Evolutionary conservation across 2,329 filamentous ascomycete genomes (phyloP), one percentile per base, ranked within the genome.

Genomic region (Pestalotiopsis sp.): DNA sequence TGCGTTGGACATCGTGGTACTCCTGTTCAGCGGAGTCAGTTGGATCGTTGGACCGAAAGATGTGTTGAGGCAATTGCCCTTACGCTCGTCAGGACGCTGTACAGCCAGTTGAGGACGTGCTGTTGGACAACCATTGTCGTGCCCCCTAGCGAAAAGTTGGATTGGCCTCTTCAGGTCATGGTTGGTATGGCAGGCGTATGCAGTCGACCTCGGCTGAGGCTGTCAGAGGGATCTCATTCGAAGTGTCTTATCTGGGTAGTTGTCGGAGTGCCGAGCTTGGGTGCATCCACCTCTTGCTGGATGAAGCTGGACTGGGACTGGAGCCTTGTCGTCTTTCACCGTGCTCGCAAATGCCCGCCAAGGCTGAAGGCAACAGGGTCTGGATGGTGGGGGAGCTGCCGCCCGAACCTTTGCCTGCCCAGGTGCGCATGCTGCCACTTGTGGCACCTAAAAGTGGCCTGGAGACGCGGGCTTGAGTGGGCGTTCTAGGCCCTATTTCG

Each of bases 31-130:
- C 39, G 35, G 35, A 56, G 67, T 39, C 26, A 66, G 56, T 52
- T 69, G 22, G 65, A 67, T 68, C 35, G 11, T n/a, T 58, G n/a
- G 38, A 17, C 5, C 17, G 26, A 39, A 20, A n/a, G 48, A 48
- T 10, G n/a, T 66, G 35, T 62, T 40, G 26, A 40, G 55, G 58
- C 56, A 48, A 63, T 11, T 22, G 68, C 67, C 73, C 84, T 62
- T 82, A 94, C 92, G 75, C 90, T 93, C 56, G 91, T 93, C 68
- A 98, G 82, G 67, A 97, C 91, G 81, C 93, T 96, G 82, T 97
- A 97, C 5, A 98, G 89, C 95, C 95, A 98, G 82, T 94, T 94
- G 76, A 98, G 86, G 69, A 97, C 91, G 82, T 94, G 92, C 80
- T 97, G 94, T 75, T 93, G 92, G 77, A 97, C 92, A 74, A 90